These are phyloP conservation scores for Astrothelium macrocarpum DNA, from an alignment of 495 filamentous ascomycete species.

Conservation along the genomic window DNA sequence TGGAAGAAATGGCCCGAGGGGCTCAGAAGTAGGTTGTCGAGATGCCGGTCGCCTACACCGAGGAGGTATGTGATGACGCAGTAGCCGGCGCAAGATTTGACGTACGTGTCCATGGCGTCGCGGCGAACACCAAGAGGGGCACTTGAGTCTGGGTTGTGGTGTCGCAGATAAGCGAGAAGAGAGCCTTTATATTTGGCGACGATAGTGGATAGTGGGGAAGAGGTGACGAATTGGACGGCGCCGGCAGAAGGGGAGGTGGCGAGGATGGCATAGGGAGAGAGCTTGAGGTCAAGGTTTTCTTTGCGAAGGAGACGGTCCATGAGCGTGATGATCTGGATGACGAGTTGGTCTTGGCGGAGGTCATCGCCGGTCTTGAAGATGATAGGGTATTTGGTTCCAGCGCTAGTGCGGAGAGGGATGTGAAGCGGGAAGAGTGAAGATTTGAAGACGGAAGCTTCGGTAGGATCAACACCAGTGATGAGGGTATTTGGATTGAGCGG, in stretches of 20 bases:
- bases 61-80: conserved; percentile 98
- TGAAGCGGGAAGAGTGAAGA: conserved; percentile 83
- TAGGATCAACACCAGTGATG: conserved; percentile 68
- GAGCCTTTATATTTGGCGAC: conserved; percentile 69
- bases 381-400: conserved; percentile 71
- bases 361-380: conserved; percentile 98
- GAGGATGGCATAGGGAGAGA: conserved; percentile 91
- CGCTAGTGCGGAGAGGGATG: conserved; percentile 76
- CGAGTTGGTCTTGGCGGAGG: conserved; percentile 91
- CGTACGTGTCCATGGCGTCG: conserved; percentile 88
- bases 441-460: conserved; percentile 89
- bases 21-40: conserved; percentile 88
- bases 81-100: conserved; percentile 94
- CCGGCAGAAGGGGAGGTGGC: conserved; percentile 84
- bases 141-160: conserved; percentile 67
- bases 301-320: conserved; percentile 96
- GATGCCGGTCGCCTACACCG: conserved; percentile 92
- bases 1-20: conserved; percentile 97
- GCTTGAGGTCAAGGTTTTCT: conserved; percentile 91
- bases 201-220: conserved; percentile 69
- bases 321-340: conserved; percentile 94
- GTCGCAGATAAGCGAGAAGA: conserved; percentile 74
- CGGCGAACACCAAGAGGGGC: conserved; percentile 80
- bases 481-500: conserved; percentile 78
- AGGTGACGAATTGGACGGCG: conserved; percentile 85